Conservation (phyloP, 2,329 filamentous ascomycete genomes). For the Alternaria alternata region DNA sequence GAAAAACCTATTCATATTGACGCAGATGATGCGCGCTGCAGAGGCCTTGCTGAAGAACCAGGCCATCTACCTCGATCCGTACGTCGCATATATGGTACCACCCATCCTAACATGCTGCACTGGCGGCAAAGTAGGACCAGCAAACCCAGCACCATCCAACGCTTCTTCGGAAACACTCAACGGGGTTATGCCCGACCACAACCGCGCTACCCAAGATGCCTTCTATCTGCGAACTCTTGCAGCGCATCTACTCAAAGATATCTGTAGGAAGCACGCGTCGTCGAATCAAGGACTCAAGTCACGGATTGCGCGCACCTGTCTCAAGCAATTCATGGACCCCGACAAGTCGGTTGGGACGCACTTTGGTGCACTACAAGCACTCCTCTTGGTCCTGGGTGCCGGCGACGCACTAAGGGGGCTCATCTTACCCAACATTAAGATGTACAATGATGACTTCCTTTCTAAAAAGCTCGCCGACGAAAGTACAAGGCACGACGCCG, state of each 20-base stretch:
- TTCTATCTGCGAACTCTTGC: conserved; percentile 86
- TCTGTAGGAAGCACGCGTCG: conserved; percentile 81
- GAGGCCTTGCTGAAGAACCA: conserved; percentile 85
- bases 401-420: conserved; percentile 69
- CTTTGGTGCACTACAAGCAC: conserved; percentile 85
- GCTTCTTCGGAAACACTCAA: conserved; percentile 58
- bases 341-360: conserved; percentile 83
- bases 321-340: conserved; percentile 91
- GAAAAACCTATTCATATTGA: conserved; percentile 86
- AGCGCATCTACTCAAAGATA: conserved; percentile 79
- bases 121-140: conserved; percentile 77
- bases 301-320: conserved; percentile 88
- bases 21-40: conserved; percentile 91
- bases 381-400: conserved; percentile 77
- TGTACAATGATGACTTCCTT: conserved; percentile 67
- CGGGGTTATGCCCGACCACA: conserved; percentile 32
- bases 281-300: conserved; percentile 84
- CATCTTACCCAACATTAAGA: conserved; percentile 70
- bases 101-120: conserved; percentile 92
- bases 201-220: conserved; percentile 58
- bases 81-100: conserved; percentile 76
- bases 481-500: conserved; percentile 65
- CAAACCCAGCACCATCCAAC: conserved; percentile 59
- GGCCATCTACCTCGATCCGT: conserved; percentile 76
- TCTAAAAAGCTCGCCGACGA: conserved; percentile 61